Evolutionary conservation across 805 yeast genomes (phyloP), one percentile per base, ranked within the genome.

Genomic region (Priceomyces melissophilus): DNA sequence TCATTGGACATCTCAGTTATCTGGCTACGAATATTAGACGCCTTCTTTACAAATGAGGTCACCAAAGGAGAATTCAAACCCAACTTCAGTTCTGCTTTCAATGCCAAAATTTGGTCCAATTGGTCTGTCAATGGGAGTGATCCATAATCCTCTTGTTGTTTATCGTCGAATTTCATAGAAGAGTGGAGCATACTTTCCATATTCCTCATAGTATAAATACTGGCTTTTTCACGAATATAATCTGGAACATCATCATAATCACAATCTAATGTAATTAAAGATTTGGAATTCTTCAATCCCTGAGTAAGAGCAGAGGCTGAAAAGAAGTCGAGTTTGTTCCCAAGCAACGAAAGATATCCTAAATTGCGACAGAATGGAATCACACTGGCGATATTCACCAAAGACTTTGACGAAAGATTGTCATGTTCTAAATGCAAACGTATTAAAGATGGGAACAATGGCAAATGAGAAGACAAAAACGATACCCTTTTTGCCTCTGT

Each of bases 191-290:
- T 69, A 15, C 65, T 50, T 50, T 84, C 88, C 83, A 89, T 82
- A 59, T 90, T 90, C 52, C 84, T 76, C 82, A 90, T 82, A 36
- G 93, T 77, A 50, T 84, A 81, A 33, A 86, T 72, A 1, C 95
- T 93, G 43, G 89, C 76, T 52, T 81, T 76, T 32, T 88, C 85
- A 52, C 78, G 80, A 47, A 83, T 73, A 37, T 73, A 68, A 39
- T 75, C 77, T 10, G 90, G 82, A 48, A 86, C 71, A 14, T 70
- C 61, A 14, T 73, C 81, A 42, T 73, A 73, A 50, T 86, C 90
- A 38, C 86, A 69, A 49, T 84, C 93, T 30, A 87, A 61, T 11
- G 81, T 78, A 38, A 81, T 76, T 35, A 90, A 64, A n/a, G 82
- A 73, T 16, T 73, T 72, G 0, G 89, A 78, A 39, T 76, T 71